A percentile compares a stretch with the other conserved stretches of the same genome.
Conservation (phyloP, 1,284 basidiomycete species). For the Cutaneotrichosporon sp. region DNA sequence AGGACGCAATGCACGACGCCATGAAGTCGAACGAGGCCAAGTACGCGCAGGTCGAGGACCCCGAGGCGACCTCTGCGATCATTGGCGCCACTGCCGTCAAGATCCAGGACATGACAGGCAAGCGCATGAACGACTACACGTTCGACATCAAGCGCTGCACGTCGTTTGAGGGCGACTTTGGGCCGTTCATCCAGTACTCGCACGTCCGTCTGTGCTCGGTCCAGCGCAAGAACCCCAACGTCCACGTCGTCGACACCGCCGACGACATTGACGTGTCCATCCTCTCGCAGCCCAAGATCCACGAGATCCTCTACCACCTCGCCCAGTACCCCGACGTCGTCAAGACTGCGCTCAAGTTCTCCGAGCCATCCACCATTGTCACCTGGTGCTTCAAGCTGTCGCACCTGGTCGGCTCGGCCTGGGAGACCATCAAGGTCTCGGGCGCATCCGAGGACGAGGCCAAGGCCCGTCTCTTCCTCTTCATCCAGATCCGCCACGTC, state of each 20-base stretch:
- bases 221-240: slow-evolving; percentile 88
- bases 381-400: slow-evolving; percentile 57
- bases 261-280: slow-evolving; percentile 68
- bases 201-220: slow-evolving; percentile 94
- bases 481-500: slow-evolving; percentile 83
- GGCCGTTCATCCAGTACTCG: slow-evolving; percentile 90
- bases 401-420: slow-evolving; percentile 53
- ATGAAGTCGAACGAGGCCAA: slow-evolving; percentile 96
- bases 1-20: slow-evolving; percentile 91
- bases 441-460: slow-evolving; percentile 72
- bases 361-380: slow-evolving; percentile 87
- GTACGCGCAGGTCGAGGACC: slow-evolving; percentile 86
- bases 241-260: slow-evolving; percentile 66
- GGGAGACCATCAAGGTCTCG: slow-evolving; percentile 66
- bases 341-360: slow-evolving; percentile 75
- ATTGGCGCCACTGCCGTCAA: slow-evolving; percentile 96
- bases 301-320: slow-evolving; percentile 84
- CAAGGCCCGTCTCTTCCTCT: slow-evolving; percentile 86
- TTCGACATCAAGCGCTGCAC: slow-evolving; percentile 96
- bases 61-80: slow-evolving; percentile 76
- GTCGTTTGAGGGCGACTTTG: slow-evolving; percentile 96
- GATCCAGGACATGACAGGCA: slow-evolving; percentile 97
- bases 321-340: slow-evolving; percentile 91
- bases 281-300: slow-evolving; percentile 72
- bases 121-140: slow-evolving; percentile 93